Conservation (phyloP, 257 asterid species). For the Nicotiana undulata region DNA sequence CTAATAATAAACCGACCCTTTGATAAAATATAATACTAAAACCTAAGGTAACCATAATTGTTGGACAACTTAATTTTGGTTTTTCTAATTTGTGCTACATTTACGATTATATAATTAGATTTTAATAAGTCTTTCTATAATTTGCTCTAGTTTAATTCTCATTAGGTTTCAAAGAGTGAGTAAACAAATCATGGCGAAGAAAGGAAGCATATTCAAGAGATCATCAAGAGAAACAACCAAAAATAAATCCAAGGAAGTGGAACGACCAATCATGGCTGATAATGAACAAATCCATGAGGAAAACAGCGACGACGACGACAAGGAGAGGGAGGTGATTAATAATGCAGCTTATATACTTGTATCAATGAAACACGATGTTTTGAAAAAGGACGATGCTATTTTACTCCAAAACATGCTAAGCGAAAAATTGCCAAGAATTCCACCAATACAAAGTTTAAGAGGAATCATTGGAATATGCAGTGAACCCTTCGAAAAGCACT, state of each 20-base stretch:
- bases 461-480: background rate
- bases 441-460: background rate
- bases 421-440: background rate
- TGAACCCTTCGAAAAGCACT: background rate
- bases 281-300: background rate
- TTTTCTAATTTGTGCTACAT: too few species aligned
- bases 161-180: too few species aligned
- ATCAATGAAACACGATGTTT: background rate
- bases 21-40: too few species aligned
- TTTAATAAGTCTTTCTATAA: too few species aligned
- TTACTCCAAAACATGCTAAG: background rate
- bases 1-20: too few species aligned
- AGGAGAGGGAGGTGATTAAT: too few species aligned
- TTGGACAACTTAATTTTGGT: too few species aligned
- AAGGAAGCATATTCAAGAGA: background rate
- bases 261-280: background rate
- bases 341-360: background rate
- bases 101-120: too few species aligned
- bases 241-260: background rate
- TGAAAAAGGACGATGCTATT: background rate
- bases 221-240: background rate
- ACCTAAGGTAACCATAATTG: too few species aligned
- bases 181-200: background rate
- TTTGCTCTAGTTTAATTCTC: too few species aligned
- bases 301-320: background rate